Conservation (phyloP, 139 green algal genomes). For the Picochlorum sp. region DNA sequence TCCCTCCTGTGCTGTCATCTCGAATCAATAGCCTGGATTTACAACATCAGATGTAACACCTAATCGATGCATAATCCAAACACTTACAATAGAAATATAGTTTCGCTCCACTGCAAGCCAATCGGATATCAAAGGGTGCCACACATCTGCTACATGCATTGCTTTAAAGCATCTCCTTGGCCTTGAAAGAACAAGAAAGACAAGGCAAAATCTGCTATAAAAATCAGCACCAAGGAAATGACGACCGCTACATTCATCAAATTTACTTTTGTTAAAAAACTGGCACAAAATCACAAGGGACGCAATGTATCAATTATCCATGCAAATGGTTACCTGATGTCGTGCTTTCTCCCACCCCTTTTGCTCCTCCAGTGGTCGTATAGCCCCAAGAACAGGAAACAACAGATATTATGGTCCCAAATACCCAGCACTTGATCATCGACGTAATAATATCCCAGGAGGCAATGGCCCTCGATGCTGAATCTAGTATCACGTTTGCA, state of each 20-base stretch:
- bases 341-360: constrained; percentile 95
- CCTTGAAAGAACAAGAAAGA: constrained; percentile 94
- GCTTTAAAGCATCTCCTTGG: constrained; percentile 49
- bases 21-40: not conserved
- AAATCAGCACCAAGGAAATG: constrained; percentile 94
- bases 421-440: constrained; percentile 88
- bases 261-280: not conserved
- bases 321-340: too few relatives aligned
- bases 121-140: too few relatives aligned
- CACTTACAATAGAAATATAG: too few relatives aligned
- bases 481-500: constrained; percentile 94
- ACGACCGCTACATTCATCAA: constrained; percentile 72
- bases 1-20: constrained; percentile 22
- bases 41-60: not conserved
- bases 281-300: not conserved
- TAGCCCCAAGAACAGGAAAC: constrained; percentile 94
- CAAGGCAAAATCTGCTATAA: constrained; percentile 94
- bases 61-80: too few relatives aligned
- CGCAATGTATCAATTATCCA: not conserved
- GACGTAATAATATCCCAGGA: constrained; percentile 81
- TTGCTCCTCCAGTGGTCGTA: constrained; percentile 94
- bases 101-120: too few relatives aligned
- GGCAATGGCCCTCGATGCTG: constrained; percentile 59
- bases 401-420: constrained; percentile 76
- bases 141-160: constrained; percentile 14